Base-by-base conservation (phyloP, 1,139 yeast genomes). In the Entelexis paramagnoliae region DNA sequence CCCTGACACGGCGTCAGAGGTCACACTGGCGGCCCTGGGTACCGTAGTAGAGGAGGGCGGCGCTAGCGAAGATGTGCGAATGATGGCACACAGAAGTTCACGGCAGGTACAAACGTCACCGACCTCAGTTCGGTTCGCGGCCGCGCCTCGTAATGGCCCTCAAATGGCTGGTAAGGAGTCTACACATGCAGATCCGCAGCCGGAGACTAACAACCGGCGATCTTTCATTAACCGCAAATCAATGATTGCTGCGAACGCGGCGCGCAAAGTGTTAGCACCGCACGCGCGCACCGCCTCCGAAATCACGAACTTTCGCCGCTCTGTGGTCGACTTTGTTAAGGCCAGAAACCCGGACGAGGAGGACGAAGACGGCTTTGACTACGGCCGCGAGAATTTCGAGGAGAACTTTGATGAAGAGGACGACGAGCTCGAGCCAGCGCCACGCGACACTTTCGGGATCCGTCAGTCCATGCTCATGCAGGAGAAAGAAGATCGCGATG, bases 321-420 rank as follows among this genome's bases (percentile, higher is more conserved):
- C 55, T 4, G 24, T 49, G 2, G 46, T 41, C 1, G 44, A 46
- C 20, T 49, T 53, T 16, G 50, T 49, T 3, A 51, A 42, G 19
- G 28, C 56, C 16, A 33, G 52, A 10, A 33, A 49, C 26, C 56
- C 56, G 4, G 54, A 50, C 8, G 53, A 41, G 8, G 49, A 46
- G n/a, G 46, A 50, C 39, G 38, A 28, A 13, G 49, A 50, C 26
- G 26, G 10, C 16, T 36, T 20, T 13, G 57, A 54, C 32, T 54
- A 54, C 20, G 57, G 57, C 10, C 45, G 45, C 14, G 47, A 42
- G 36, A 38, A 49, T 17, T 49, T 40, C 26, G 14, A 20, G 26
- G 45, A 35, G 17, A 4, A 39, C 19, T 11, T 26, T 10, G 9
- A 17, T 6, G 26, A 20, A 6, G 40, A 13, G 6, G 40, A 35